These are phyloP conservation scores for Apiospora arundinis DNA, from an alignment of 2,329 filamentous ascomycete species.

Conservation along the genomic window DNA sequence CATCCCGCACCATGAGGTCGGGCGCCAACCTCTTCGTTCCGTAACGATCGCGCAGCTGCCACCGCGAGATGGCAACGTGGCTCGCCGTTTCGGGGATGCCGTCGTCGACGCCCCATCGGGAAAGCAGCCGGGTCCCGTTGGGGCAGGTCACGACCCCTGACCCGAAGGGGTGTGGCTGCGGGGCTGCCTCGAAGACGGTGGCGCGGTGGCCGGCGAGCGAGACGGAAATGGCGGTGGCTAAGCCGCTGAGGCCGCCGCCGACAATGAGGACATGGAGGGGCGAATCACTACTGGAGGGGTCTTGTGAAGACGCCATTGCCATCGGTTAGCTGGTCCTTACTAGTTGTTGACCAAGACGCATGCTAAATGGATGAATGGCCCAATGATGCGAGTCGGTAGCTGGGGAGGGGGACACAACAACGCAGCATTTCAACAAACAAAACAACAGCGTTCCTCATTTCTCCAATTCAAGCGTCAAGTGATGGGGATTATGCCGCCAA, in stretches of 20 bases:
- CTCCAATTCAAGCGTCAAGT: background rate
- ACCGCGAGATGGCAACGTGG: background rate
- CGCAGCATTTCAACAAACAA: background rate
- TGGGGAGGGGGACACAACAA: background rate
- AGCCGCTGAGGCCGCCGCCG: slow-evolving; percentile 22
- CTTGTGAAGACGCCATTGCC: background rate
- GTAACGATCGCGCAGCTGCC: background rate
- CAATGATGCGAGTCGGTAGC: background rate
- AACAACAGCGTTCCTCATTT: background rate
- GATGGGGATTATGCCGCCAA: background rate
- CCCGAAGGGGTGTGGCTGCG: slow-evolving; percentile 6
- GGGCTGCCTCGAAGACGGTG: slow-evolving; percentile 15
- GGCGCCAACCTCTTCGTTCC: background rate
- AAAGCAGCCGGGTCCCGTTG: slow-evolving; percentile 3
- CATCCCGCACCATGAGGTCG: no score
- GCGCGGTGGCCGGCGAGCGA: slow-evolving; percentile 20
- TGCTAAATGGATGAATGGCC: background rate
- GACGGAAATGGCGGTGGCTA: slow-evolving; percentile 22
- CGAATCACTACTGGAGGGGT: background rate
- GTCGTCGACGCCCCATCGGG: background rate
- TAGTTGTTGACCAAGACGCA: background rate
- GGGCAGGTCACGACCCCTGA: slow-evolving; percentile 16
- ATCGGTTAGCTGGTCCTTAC: background rate
- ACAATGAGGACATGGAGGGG: slow-evolving; percentile 20
- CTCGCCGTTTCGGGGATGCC: background rate